Conservation (phyloP, 2,329 filamentous ascomycete genomes). For the Penicillium crustosum region DNA sequence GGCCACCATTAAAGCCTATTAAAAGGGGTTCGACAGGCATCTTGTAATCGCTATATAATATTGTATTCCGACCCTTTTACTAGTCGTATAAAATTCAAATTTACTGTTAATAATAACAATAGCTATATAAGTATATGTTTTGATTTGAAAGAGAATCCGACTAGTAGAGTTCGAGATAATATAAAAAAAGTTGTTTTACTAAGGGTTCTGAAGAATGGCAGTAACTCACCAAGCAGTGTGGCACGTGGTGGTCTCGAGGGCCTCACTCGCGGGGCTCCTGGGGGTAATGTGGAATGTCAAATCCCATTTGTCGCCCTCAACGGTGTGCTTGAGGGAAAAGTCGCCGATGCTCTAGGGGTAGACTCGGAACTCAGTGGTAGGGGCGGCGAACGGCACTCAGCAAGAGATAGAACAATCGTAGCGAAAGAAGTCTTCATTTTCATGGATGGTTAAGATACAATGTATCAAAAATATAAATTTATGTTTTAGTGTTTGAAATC, state of each 20-base stretch:
- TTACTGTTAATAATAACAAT: too few species aligned
- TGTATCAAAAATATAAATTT: background rate
- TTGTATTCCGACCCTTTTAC: too few species aligned
- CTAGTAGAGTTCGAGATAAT: too few species aligned
- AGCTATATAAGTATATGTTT: too few species aligned
- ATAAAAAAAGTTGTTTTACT: too few species aligned
- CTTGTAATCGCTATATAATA: too few species aligned
- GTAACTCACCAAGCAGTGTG: conserved; percentile 1
- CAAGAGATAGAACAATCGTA: background rate
- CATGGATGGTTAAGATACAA: background rate
- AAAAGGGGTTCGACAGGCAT: too few species aligned
- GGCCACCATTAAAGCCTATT: too few species aligned
- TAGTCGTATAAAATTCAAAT: too few species aligned
- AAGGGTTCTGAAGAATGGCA: background rate
- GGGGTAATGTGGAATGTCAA: background rate
- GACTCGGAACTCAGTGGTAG: background rate
- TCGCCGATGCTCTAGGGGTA: conserved; percentile 1
- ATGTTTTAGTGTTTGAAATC: background rate
- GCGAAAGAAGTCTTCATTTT: background rate
- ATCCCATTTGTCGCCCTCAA: background rate
- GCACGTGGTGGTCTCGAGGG: background rate
- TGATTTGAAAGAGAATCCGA: too few species aligned
- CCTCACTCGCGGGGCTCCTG: background rate
- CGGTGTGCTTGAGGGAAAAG: background rate
- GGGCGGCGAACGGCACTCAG: background rate